phyloP scores from a whole-genome alignment of 176 grass and related monocot species.

The Oryza meridionalis region DNA sequence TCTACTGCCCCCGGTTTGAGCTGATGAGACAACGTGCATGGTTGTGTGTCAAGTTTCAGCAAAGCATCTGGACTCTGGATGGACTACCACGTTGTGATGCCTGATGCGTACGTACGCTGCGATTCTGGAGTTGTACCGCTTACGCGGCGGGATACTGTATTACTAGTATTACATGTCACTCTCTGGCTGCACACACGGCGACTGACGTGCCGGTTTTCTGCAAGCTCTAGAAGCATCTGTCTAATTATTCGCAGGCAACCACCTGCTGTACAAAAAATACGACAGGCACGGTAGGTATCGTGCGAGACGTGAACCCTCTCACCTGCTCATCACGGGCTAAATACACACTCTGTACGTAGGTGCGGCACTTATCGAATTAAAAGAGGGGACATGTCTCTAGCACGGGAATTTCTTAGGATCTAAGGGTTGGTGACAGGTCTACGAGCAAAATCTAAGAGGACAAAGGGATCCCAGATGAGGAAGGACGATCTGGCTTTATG shows the following conservation, averaged over 20 bases:
- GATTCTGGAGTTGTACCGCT: neutral
- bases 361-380: neutral
- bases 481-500: constrained; percentile 44
- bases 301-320: constrained; percentile 9
- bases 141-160: neutral
- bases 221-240: neutral
- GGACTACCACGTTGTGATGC: neutral
- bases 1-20: neutral
- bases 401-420: constrained; percentile 24
- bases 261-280: neutral
- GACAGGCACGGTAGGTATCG: neutral
- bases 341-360: neutral
- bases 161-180: neutral
- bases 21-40: neutral
- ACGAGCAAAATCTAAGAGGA: constrained; percentile 40
- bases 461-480: constrained; percentile 34
- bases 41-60: neutral
- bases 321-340: neutral
- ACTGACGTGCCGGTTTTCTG: neutral
- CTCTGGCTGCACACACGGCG: neutral
- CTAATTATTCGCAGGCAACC: neutral
- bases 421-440: constrained; percentile 47
- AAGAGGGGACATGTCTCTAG: neutral
- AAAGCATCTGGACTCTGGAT: neutral
- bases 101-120: neutral